Conservation (phyloP, 2,329 filamentous ascomycete species). For the Lecanicillium sp. region DNA sequence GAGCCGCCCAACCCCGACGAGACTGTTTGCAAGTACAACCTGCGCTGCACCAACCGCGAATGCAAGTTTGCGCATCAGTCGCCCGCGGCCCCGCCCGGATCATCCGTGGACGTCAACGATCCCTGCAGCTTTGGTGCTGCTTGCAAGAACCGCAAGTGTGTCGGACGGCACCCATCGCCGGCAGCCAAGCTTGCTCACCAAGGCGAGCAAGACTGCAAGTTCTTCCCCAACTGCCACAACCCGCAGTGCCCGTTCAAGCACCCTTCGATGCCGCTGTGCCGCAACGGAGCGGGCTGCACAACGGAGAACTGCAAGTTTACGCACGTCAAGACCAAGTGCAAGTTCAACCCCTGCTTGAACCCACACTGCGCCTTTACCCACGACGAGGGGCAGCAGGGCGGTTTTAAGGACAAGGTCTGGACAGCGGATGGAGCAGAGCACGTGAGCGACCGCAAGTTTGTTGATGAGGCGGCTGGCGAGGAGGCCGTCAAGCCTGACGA, state of each 20-base stretch:
- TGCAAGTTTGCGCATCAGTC: conserved; percentile 95
- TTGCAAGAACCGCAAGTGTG: conserved; percentile 95
- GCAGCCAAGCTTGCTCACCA: conserved; percentile 73
- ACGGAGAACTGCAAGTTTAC: conserved; percentile 81
- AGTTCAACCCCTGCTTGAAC: conserved; percentile 86
- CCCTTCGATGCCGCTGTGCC: conserved; percentile 76
- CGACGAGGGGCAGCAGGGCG: conserved; percentile 79
- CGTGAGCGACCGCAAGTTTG: conserved; percentile 83
- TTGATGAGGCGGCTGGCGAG: conserved; percentile 59
- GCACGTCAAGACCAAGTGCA: conserved; percentile 78
- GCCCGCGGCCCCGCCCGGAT: conserved; percentile 73
- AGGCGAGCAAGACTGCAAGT: conserved; percentile 79
- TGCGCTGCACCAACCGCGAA: conserved; percentile 78
- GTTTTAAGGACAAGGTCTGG: conserved; percentile 88
- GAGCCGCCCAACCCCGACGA: conserved; percentile 53
- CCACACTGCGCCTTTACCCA: conserved; percentile 84
- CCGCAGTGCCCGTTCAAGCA: conserved; percentile 83
- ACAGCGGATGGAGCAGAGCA: conserved; percentile 57
- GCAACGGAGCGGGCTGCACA: conserved; percentile 84
- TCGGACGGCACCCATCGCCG: conserved; percentile 84
- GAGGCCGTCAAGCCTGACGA: conserved; percentile 63
- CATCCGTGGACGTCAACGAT: conserved; percentile 70
- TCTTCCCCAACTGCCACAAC: conserved; percentile 88
- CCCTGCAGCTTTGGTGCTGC: conserved; percentile 78
- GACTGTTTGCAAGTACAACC: conserved; percentile 81